Evolutionary conservation across 208 protist genomes (phyloP).

Genomic region (Phytomonas serpens): DNA sequence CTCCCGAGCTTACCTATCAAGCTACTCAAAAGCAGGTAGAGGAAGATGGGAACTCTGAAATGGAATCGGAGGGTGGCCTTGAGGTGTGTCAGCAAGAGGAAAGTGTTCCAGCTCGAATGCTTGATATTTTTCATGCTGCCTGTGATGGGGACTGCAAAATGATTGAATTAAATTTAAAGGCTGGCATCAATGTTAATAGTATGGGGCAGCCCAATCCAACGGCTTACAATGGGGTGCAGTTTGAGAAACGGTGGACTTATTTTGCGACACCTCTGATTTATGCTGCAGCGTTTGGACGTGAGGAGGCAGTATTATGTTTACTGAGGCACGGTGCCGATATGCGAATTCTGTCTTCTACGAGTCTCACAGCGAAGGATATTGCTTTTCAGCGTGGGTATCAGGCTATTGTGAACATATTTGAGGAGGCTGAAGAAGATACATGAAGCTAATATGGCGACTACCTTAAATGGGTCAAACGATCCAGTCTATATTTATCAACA

Average conservation of each 20-base stretch:
- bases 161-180: slow-evolving; percentile 24
- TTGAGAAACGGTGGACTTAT: slow-evolving; percentile 69
- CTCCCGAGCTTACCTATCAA: not conserved
- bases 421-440: slow-evolving; percentile 19
- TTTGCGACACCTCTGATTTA: slow-evolving; percentile 63
- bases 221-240: slow-evolving; percentile 52
- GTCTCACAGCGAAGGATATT: slow-evolving; percentile 59
- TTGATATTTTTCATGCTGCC: slow-evolving; percentile 66
- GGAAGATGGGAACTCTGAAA: not conserved
- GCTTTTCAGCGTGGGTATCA: slow-evolving; percentile 56
- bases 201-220: slow-evolving; percentile 56
- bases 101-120: not conserved
- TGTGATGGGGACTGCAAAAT: slow-evolving; percentile 60
- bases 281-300: slow-evolving; percentile 65
- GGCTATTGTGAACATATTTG: slow-evolving; percentile 42
- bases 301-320: slow-evolving; percentile 62
- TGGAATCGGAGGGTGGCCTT: not conserved
- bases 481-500: slow-evolving; percentile 8
- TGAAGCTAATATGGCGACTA: not conserved
- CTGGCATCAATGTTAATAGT: slow-evolving; percentile 29
- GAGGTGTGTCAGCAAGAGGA: not conserved
- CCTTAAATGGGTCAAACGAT: slow-evolving; percentile 4
- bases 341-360: slow-evolving; percentile 34
- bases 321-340: slow-evolving; percentile 45
- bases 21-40: not conserved